phyloP scores from a whole-genome alignment of 371 early-diverging fungal genomes.

The Mucor piriformis region DNA sequence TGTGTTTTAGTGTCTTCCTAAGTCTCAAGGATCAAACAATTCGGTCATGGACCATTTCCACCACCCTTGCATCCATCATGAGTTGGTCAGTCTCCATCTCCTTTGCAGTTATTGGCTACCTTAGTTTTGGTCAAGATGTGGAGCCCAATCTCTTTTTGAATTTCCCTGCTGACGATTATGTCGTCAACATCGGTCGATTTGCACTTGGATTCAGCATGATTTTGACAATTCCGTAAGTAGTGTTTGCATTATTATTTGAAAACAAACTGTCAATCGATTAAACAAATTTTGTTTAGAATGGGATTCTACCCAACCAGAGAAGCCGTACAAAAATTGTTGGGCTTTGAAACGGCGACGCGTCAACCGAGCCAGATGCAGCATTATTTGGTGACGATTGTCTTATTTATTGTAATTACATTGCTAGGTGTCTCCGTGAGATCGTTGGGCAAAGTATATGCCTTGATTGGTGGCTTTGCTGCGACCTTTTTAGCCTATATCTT shows the following conservation, averaged over 20 bases:
- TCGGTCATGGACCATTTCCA: conserved; percentile 50
- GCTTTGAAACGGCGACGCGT: conserved; percentile 47
- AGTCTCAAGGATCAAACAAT: conserved; percentile 50
- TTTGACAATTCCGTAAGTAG: conserved; percentile 52
- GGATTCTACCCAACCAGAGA: conserved; percentile 63
- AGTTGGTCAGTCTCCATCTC: conserved; percentile 59
- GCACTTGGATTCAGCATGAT: conserved; percentile 61
- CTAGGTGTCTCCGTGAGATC: conserved; percentile 49
- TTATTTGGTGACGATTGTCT: conserved; percentile 41
- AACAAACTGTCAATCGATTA: neutral
- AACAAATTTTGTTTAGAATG: conserved; percentile 32
- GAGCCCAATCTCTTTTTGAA: conserved; percentile 61
- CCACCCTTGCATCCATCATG: conserved; percentile 47
- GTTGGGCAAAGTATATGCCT: conserved; percentile 57
- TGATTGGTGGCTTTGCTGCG: conserved; percentile 61
- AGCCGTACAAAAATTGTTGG: conserved; percentile 55
- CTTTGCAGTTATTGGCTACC: conserved; percentile 63
- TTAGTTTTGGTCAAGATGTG: conserved; percentile 59
- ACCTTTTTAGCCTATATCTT: conserved; percentile 61
- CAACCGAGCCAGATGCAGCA: conserved; percentile 52
- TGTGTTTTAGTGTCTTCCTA: conserved; percentile 57
- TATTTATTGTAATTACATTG: conserved; percentile 44
- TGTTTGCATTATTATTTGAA: neutral
- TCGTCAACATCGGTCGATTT: conserved; percentile 59
- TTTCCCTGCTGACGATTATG: conserved; percentile 53